phyloP scores from a whole-genome alignment of 441 rosid genomes.

The Bocquillonia castaneifolia region DNA sequence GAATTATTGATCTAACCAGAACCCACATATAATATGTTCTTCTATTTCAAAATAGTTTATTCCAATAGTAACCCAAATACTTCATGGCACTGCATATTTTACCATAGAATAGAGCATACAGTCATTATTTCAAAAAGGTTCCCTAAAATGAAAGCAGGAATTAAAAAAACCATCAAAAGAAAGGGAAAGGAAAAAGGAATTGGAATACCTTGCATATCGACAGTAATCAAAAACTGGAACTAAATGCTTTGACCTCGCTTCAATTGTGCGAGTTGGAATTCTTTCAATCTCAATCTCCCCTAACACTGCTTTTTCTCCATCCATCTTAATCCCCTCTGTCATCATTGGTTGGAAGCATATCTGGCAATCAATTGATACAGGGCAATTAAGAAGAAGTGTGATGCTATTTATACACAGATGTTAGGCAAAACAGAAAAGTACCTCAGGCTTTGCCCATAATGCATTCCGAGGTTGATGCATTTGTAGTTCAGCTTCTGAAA shows the following conservation, averaged over 20 bases:
- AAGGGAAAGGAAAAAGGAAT: not conserved
- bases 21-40: not conserved
- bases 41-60: too few relatives aligned
- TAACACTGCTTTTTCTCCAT: conserved; percentile 34
- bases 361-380: conserved; percentile 37
- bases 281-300: conserved; percentile 75
- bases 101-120: not conserved
- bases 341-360: conserved; percentile 51
- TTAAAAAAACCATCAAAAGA: not conserved
- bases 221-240: conserved; percentile 63
- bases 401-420: conserved; percentile 3
- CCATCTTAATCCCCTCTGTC: conserved; percentile 27
- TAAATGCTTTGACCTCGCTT: conserved; percentile 62
- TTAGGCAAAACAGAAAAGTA: conserved; percentile 24
- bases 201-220: conserved; percentile 45
- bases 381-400: conserved; percentile 1
- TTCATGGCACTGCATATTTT: not conserved
- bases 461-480: conserved; percentile 49
- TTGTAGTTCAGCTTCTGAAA: conserved; percentile 72
- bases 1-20: not conserved
- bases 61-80: not conserved
- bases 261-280: conserved; percentile 50
- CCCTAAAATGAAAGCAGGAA: not conserved
- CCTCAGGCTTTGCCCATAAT: conserved; percentile 64
- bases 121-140: not conserved